These are phyloP conservation scores for Pholiota conissans DNA, from an alignment of 768 basidiomycete species.

Conservation along the genomic window DNA sequence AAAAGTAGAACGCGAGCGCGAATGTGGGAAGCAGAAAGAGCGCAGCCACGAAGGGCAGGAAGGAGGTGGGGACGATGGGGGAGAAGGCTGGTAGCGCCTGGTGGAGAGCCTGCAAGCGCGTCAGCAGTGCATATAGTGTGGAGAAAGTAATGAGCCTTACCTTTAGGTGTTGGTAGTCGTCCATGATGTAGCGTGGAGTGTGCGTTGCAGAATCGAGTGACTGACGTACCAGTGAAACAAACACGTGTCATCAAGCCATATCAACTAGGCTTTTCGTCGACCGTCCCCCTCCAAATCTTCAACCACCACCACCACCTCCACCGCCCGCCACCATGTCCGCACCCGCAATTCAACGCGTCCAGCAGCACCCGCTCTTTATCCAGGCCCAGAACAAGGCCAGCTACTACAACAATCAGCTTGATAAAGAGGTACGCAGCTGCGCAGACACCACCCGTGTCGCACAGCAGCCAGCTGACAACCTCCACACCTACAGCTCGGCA, in stretches of 20 bases:
- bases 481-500: conserved; percentile 59
- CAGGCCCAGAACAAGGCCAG: conserved; percentile 83
- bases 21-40: conserved; percentile 75
- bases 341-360: conserved; percentile 77
- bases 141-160: conserved; percentile 29
- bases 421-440: conserved; percentile 81
- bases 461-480: conserved; percentile 1
- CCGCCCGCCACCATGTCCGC: conserved; percentile 61
- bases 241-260: conserved; percentile 65
- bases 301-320: conserved; percentile 23
- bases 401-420: conserved; percentile 85
- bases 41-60: conserved; percentile 77
- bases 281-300: conserved; percentile 21
- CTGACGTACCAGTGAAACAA: conserved; percentile 55
- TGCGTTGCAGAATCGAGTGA: conserved; percentile 15
- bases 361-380: conserved; percentile 84
- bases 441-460: neutral
- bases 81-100: conserved; percentile 65
- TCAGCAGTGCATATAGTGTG: neutral
- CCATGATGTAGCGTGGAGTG: conserved; percentile 42
- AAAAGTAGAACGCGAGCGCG: conserved; percentile 86
- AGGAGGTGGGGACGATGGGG: conserved; percentile 63
- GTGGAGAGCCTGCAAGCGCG: conserved; percentile 54
- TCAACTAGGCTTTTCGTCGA: conserved; percentile 29
- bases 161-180: conserved; percentile 55